These are phyloP conservation scores for Scedosporium minutisporum DNA, from an alignment of 2,329 filamentous ascomycete genomes.

Conservation along the genomic window DNA sequence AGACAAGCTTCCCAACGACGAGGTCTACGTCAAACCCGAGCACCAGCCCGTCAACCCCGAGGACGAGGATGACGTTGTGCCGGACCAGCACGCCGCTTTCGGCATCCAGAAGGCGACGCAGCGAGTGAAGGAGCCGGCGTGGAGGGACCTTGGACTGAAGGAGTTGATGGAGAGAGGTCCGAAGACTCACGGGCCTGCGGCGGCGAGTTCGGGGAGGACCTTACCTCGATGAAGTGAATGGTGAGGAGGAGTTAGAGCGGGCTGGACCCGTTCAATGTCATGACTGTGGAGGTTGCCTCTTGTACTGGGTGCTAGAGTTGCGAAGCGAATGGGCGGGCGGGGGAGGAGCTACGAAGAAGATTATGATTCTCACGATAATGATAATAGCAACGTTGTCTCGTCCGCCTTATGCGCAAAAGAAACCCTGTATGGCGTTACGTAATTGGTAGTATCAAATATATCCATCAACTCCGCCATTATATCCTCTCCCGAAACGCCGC, in stretches of 20 bases:
- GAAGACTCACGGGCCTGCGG: conserved; percentile 12
- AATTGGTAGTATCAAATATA: background rate
- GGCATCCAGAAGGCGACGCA: conserved; percentile 76
- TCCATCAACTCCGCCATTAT: conserved; percentile 1
- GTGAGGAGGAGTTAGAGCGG: background rate
- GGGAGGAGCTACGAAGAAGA: background rate
- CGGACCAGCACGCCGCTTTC: conserved; percentile 80
- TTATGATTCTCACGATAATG: background rate
- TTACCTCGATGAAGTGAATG: conserved; percentile 14
- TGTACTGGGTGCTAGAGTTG: too few relatives aligned
- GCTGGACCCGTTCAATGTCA: background rate
- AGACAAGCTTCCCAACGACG: conserved; percentile 62
- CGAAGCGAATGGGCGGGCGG: too few relatives aligned
- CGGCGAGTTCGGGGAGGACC: conserved; percentile 8
- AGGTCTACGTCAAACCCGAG: conserved; percentile 71
- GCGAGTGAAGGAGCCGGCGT: conserved; percentile 58
- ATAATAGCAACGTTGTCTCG: background rate
- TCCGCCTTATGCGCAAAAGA: background rate
- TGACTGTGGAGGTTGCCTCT: background rate
- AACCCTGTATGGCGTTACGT: background rate
- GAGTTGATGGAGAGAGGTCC: conserved; percentile 60
- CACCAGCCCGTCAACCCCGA: conserved; percentile 78
- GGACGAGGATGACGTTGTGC: conserved; percentile 81
- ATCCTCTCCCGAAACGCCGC: conserved; percentile 5
- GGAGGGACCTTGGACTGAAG: conserved; percentile 69